These are phyloP conservation scores for Zygnema circumcarinatum DNA, from an alignment of 139 green algal genomes.

Conservation along the genomic window DNA sequence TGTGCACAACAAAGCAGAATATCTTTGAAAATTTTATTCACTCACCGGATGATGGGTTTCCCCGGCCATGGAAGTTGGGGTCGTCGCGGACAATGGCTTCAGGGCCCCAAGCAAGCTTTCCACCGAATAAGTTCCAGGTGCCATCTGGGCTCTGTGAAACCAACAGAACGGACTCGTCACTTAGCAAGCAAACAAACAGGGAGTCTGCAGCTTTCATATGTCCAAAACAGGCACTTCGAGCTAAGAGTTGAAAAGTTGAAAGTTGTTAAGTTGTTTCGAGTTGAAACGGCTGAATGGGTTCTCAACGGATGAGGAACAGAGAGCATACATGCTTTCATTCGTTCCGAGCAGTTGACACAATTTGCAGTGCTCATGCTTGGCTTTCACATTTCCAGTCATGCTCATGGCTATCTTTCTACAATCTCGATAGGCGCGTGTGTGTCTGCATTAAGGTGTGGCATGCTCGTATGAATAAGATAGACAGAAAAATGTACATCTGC, in stretches of 20 bases:
- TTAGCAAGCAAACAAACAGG: neutral
- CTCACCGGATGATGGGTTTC: constrained; percentile 54
- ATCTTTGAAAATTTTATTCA: no score
- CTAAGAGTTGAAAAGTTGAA: neutral
- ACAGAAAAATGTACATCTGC: no score
- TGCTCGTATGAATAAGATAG: no score
- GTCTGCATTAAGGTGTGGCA: no score
- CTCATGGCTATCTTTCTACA: no score
- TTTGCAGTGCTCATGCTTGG: no score
- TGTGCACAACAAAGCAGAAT: no score
- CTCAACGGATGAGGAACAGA: no score
- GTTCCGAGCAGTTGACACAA: no score
- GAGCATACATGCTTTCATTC: no score
- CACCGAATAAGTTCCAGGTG: constrained; percentile 64
- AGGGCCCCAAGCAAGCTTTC: constrained; percentile 64
- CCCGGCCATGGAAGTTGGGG: constrained; percentile 64
- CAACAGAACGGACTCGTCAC: neutral
- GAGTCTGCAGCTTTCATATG: neutral
- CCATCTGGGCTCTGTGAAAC: constrained; percentile 51
- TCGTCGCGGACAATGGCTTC: constrained; percentile 66
- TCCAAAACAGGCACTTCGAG: neutral
- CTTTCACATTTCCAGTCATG: no score
- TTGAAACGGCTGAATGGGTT: neutral
- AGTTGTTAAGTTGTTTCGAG: neutral
- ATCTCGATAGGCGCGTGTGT: no score